These are phyloP conservation scores for Radiomyces spectabilis DNA, from an alignment of 192 early-diverging fungal genomes.

Conservation along the genomic window DNA sequence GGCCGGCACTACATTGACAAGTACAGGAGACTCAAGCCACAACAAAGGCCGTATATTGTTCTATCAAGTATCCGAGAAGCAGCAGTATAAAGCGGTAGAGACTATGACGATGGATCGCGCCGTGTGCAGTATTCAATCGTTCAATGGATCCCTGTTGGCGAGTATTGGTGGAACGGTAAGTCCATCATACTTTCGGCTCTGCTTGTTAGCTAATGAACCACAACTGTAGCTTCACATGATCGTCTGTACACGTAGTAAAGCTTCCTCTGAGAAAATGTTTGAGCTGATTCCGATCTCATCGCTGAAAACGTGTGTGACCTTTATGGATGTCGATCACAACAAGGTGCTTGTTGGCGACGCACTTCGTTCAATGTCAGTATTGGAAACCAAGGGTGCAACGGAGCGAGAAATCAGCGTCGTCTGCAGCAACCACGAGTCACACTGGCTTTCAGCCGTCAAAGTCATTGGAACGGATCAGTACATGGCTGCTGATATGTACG, in stretches of 20 bases:
- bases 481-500: constrained; percentile 50
- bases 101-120: constrained; percentile 49
- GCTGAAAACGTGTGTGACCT: constrained; percentile 38
- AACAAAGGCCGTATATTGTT: constrained; percentile 68
- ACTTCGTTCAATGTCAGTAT: constrained; percentile 66
- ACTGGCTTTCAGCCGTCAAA: constrained; percentile 60
- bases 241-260: not conserved
- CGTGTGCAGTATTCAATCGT: constrained; percentile 51
- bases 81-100: constrained; percentile 43
- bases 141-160: constrained; percentile 59
- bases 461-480: constrained; percentile 49
- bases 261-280: not conserved
- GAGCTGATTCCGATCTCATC: constrained; percentile 20
- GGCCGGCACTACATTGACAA: constrained; percentile 65
- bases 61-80: constrained; percentile 38
- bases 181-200: not conserved
- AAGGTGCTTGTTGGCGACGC: constrained; percentile 77
- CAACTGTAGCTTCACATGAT: not conserved
- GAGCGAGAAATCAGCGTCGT: constrained; percentile 42
- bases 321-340: constrained; percentile 57
- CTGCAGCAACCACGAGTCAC: constrained; percentile 50
- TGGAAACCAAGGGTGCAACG: constrained; percentile 33
- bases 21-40: constrained; percentile 48
- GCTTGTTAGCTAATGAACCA: not conserved
- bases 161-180: constrained; percentile 59